Evolutionary conservation across 495 filamentous ascomycete species (phyloP), one percentile per base, ranked within the genome.

Genomic region (Penicillium desertorum): DNA sequence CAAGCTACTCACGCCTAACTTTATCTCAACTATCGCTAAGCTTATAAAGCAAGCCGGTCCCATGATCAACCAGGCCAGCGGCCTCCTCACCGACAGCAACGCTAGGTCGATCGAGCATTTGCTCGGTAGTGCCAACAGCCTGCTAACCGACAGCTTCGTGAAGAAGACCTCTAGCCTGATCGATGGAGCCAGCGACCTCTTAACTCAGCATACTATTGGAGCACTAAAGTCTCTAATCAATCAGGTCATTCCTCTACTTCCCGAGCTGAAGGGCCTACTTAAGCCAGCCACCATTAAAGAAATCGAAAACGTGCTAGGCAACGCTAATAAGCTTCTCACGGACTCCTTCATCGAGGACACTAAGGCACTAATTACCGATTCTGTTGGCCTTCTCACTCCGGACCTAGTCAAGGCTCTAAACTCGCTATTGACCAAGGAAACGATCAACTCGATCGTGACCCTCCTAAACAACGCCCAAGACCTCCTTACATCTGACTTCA

Each of bases 281-380:
- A 74, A 68, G 1, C 36, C 66, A 1, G 61, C 67, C 9, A 71
- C 71, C 8, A 62, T 76, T 49, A 66, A 70, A 39, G 68, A 71
- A 25, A 65, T 79, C 8, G 51, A 67, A 46, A 64, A 61, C 20
- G 66, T 79, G 17, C 64, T 78, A 17, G 54, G 54, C 29, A 78
- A 78, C 45, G 74, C 71, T 16, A 72, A 74, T 43, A 56, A 62
- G 17, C 63, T 78, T 12, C 46, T 78, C 9, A 78, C 74, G 5
- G 57, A 53, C 19, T 49, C 64, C 20, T 75, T 78, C 54, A 69
- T 77, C 30, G 62, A 61, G 42, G 62, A 74, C 16, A 63, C 76
- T 51, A 66, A 73, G 5, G 56, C 61, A 9, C 64, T 78, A 19
- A 54, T 78, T 14, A 55, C 62, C 20, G 66, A 74, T 43, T 67